Evolutionary conservation across 23 red algal genomes (phyloP).

Genomic region (Cyanidioschyzon merolae): DNA sequence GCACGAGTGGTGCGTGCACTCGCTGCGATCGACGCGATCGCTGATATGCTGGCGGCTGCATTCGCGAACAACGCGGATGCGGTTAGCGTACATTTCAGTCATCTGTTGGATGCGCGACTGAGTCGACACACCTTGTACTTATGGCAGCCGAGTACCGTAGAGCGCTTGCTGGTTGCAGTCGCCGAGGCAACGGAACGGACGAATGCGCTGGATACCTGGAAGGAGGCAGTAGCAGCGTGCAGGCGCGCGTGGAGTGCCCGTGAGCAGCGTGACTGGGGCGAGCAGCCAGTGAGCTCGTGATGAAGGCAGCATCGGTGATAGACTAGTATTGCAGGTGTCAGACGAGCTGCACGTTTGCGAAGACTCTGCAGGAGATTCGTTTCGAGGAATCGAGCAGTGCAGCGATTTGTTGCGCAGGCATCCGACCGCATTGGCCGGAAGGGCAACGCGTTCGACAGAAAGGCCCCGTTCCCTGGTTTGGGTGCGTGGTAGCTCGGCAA

Average conservation of each 20-base stretch:
- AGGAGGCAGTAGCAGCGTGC: background rate
- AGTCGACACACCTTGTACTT: background rate
- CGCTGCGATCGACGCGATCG: background rate
- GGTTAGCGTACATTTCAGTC: background rate
- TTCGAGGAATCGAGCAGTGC: too few species aligned
- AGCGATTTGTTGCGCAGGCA: too few species aligned
- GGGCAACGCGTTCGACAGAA: too few species aligned
- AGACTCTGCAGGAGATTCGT: too few species aligned
- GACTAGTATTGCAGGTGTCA: background rate
- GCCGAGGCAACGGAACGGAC: background rate
- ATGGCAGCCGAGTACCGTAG: background rate
- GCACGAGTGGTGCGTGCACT: background rate
- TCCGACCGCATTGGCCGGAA: too few species aligned
- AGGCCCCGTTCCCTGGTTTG: too few species aligned
- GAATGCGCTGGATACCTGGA: background rate
- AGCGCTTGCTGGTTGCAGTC: background rate
- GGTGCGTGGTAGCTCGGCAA: too few species aligned
- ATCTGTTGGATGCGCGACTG: constrained; percentile 2
- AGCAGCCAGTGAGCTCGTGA: background rate
- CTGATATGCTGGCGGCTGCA: background rate
- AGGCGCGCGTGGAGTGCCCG: background rate
- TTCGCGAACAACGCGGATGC: background rate
- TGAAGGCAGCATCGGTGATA: background rate
- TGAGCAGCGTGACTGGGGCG: background rate
- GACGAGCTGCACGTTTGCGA: too few species aligned